Percentiles rank a stretch among this genome's conserved stretches.
phyloP scores from a whole-genome alignment of 2,329 filamentous ascomycete genomes.

The Apiospora rasikravindrae region DNA sequence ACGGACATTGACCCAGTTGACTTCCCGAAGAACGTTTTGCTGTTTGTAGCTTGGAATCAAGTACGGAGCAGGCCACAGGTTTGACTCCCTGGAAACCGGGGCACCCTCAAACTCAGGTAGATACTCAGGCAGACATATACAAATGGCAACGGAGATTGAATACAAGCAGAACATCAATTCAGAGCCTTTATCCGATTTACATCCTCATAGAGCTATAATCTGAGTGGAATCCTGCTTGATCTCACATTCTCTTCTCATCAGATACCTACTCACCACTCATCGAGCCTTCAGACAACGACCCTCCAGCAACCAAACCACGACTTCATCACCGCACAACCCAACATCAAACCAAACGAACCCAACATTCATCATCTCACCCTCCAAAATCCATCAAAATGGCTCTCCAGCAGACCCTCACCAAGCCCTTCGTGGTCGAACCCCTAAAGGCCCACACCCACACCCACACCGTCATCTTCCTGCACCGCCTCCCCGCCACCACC shows the following conservation, averaged over 20 bases:
- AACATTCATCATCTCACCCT: too few species aligned
- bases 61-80: neutral
- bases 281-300: too few species aligned
- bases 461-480: slow-evolving; percentile 31
- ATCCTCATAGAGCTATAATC: too few species aligned
- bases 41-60: neutral
- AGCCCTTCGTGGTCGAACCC: slow-evolving; percentile 26
- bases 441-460: slow-evolving; percentile 26
- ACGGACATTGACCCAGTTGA: neutral
- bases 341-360: neutral
- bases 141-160: neutral
- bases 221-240: too few species aligned
- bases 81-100: neutral
- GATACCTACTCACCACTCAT: too few species aligned
- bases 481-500: slow-evolving; percentile 24
- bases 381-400: slow-evolving; percentile 19
- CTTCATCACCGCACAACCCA: neutral
- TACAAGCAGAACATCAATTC: neutral
- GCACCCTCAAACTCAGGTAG: neutral
- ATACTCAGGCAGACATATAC: neutral
- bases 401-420: slow-evolving; percentile 20
- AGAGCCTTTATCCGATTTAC: too few species aligned
- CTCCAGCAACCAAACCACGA: too few species aligned
- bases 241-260: too few species aligned
- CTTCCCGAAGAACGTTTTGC: neutral